phyloP scores from a whole-genome alignment of 2,329 filamentous ascomycete genomes.

The Beauveria caledonica region DNA sequence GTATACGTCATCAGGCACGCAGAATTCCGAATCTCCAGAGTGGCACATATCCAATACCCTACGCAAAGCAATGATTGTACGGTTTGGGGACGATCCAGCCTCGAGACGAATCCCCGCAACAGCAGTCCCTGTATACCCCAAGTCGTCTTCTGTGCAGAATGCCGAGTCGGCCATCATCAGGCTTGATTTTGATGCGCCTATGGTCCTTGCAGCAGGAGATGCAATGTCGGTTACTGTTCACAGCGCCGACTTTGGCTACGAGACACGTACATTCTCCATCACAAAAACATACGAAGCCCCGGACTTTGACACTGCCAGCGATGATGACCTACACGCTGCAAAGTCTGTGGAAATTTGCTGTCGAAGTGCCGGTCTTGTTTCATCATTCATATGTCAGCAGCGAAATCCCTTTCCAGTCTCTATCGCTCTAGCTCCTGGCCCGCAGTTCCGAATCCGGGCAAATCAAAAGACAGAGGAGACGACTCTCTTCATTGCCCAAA shows the following conservation, averaged over 20 bases:
- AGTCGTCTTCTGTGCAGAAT: not conserved
- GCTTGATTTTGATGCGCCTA: not conserved
- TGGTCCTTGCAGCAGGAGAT: not conserved
- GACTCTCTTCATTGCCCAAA: not conserved
- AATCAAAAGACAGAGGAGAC: not conserved
- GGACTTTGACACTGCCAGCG: not conserved
- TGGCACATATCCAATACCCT: conserved; percentile 1
- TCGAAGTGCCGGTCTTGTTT: not conserved
- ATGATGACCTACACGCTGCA: not conserved
- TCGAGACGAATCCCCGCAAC: not conserved
- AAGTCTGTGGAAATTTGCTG: conserved; percentile 1
- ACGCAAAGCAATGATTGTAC: not conserved
- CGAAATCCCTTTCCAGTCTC: not conserved
- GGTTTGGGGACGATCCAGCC: not conserved
- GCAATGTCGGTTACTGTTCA: not conserved
- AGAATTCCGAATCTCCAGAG: not conserved
- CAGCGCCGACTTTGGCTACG: not conserved
- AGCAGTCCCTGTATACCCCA: not conserved
- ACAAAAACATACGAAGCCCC: not conserved
- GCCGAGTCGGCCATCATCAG: not conserved
- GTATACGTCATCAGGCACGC: not conserved
- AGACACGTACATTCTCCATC: not conserved
- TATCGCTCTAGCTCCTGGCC: not conserved
- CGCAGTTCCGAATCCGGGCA: not conserved
- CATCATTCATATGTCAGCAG: not conserved